A percentile compares a stretch with the other conserved stretches of the same genome.
These are phyloP conservation scores for Colletotrichum horii DNA, from an alignment of 2,329 filamentous ascomycete genomes.

Conservation along the genomic window DNA sequence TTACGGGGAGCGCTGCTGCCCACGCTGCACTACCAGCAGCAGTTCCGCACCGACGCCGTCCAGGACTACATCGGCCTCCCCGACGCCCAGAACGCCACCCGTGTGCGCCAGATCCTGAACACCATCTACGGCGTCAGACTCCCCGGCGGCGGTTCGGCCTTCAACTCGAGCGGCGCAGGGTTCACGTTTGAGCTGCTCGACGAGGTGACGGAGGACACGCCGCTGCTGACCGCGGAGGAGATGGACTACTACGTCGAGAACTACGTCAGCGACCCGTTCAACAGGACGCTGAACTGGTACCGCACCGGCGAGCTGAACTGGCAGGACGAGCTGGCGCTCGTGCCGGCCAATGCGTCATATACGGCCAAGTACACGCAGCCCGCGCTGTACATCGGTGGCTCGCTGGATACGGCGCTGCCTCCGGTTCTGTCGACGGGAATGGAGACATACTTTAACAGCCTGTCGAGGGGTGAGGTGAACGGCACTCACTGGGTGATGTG, in stretches of 20 bases:
- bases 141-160: conserved; percentile 54
- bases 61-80: conserved; percentile 8
- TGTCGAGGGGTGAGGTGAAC: conserved; percentile 65
- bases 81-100: conserved; percentile 57
- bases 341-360: conserved; percentile 51
- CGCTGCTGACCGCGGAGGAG: conserved; percentile 70
- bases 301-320: conserved; percentile 74
- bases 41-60: conserved; percentile 68
- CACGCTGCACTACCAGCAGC: conserved; percentile 78
- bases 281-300: conserved; percentile 89
- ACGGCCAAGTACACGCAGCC: conserved; percentile 57
- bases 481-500: conserved; percentile 78
- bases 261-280: conserved; percentile 73
- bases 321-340: conserved; percentile 70
- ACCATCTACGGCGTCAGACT: conserved; percentile 69
- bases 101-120: conserved; percentile 69
- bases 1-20: too few relatives aligned
- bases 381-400: conserved; percentile 72
- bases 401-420: conserved; percentile 69
- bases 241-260: conserved; percentile 78
- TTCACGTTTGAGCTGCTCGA: conserved; percentile 63
- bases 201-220: conserved; percentile 52
- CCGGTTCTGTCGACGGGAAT: conserved; percentile 71
- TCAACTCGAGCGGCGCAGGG: conserved; percentile 60
- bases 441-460: conserved; percentile 63